Evolutionary conservation across 2,329 filamentous ascomycete genomes (phyloP), one percentile per base, ranked within the genome.

Genomic region (Hymenoscyphus linearis): DNA sequence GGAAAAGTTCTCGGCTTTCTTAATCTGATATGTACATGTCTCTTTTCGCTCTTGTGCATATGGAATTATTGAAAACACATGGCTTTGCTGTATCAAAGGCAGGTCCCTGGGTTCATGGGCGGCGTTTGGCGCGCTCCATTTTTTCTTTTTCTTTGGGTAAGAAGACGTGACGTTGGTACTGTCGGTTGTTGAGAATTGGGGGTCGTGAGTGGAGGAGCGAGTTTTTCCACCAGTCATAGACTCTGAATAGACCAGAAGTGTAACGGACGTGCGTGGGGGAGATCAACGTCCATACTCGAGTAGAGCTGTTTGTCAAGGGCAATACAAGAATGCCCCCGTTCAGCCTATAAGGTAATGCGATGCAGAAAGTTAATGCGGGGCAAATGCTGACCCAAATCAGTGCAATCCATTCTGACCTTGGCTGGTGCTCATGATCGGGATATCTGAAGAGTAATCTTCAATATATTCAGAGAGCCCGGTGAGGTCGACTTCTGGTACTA

Each of bases 211-310:
- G 3, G 55, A 59, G 36, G 62, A 59, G 59, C 31, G 36, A 66
- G 50, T 64, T 64, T 44, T 66, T 67, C 66, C 67, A 66, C 65
- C 63, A 67, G 62, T 59, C n/a, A 60, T 0, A 50, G 5, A 3
- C 7, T 4, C 18, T 5, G 47, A 9, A 35, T 16, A 55, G 63
- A 63, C 58, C 55, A 61, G 63, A 54, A 53, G 59, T 61, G 61
- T 60, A 64, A 50, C 53, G 40, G 25, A 26, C 18, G 2, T 18
- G 62, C 62, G 64, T 67, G 65, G 65, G 65, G 62, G 61, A 60
- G 31, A 18, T 57, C 37, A 56, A 56, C 54, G 60, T 52, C 52
- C 40, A n/a, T 34, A n/a, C n/a, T n/a, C n/a, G n/a, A n/a, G n/a
- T n/a, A 36, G 35, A 52, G 27, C 18, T 2, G 47, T 52, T 26